These are phyloP conservation scores for Penicillium subrubescens DNA, from an alignment of 495 filamentous ascomycete genomes.

Conservation along the genomic window DNA sequence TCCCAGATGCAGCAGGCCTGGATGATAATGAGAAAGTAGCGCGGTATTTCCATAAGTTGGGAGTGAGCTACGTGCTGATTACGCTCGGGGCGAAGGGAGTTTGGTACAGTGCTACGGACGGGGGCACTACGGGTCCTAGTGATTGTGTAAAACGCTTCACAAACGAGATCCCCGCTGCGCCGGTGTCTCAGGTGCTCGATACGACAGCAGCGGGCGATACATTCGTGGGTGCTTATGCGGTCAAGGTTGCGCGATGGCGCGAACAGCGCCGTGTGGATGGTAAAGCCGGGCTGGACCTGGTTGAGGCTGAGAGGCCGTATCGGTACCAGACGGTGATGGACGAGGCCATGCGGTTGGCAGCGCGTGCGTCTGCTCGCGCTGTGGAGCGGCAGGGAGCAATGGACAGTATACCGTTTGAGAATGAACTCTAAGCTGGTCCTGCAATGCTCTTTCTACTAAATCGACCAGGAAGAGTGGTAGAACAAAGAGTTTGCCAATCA, in stretches of 20 bases:
- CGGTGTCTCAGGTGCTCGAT: constrained; percentile 74
- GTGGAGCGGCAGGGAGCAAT: constrained; percentile 82
- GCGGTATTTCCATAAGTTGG: constrained; percentile 60
- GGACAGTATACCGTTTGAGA: constrained; percentile 83
- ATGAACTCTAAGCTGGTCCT: constrained; percentile 59
- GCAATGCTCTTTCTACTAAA: too few species aligned
- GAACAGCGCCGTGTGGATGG: constrained; percentile 37
- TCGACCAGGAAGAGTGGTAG: not conserved
- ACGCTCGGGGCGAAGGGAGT: constrained; percentile 81
- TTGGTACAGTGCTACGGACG: constrained; percentile 54
- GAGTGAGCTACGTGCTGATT: constrained; percentile 75
- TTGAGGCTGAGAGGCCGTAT: constrained; percentile 44
- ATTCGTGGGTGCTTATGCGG: constrained; percentile 86
- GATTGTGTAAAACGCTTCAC: constrained; percentile 40
- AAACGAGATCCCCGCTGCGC: constrained; percentile 53
- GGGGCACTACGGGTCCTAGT: constrained; percentile 40
- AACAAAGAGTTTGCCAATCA: not conserved
- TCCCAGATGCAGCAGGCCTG: constrained; percentile 46
- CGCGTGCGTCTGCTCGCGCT: constrained; percentile 71
- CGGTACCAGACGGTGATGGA: constrained; percentile 55
- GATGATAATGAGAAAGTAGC: constrained; percentile 55
- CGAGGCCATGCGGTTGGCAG: constrained; percentile 66
- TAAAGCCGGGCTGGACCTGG: constrained; percentile 37
- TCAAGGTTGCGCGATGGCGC: constrained; percentile 56
- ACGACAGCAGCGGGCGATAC: constrained; percentile 96